phyloP scores from a whole-genome alignment of 73 alveolate genomes.

The Blepharisma japonicum region DNA sequence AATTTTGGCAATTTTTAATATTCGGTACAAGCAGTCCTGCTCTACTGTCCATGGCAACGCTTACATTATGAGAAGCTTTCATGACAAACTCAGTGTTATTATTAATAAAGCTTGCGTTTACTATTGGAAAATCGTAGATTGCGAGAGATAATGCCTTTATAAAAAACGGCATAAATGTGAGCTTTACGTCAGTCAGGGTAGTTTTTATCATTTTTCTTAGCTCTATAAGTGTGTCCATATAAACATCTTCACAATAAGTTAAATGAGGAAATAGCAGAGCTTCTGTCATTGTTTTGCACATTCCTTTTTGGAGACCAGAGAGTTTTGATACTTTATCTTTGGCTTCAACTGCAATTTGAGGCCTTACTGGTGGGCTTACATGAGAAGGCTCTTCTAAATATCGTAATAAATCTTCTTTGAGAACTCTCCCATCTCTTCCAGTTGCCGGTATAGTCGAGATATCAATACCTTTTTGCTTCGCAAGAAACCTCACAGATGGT shows the following conservation, averaged over 20 bases:
- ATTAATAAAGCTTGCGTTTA: slow-evolving; percentile 12
- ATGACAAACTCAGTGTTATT: slow-evolving; percentile 49
- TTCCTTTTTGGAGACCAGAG: slow-evolving; percentile 73
- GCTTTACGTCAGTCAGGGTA: slow-evolving; percentile 38
- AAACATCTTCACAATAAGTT: slow-evolving; percentile 70
- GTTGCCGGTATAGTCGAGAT: slow-evolving; percentile 52
- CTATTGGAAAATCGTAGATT: slow-evolving; percentile 28
- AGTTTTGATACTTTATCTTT: slow-evolving; percentile 47
- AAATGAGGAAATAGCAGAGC: slow-evolving; percentile 73
- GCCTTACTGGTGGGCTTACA: slow-evolving; percentile 1
- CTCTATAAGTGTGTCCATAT: slow-evolving; percentile 55
- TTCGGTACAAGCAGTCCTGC: slow-evolving; percentile 85
- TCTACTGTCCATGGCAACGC: slow-evolving; percentile 85
- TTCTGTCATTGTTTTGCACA: slow-evolving; percentile 85
- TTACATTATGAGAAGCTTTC: slow-evolving; percentile 72
- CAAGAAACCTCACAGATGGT: slow-evolving; percentile 78
- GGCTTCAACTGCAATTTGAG: slow-evolving; percentile 3
- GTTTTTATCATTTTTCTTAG: slow-evolving; percentile 64
- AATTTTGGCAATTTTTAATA: slow-evolving; percentile 70
- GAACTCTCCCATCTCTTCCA: slow-evolving; percentile 78
- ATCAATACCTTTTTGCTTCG: slow-evolving; percentile 65
- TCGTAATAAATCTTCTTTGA: slow-evolving; percentile 58
- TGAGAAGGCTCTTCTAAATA: neutral
- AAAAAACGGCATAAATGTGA: slow-evolving; percentile 48
- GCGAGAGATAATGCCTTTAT: slow-evolving; percentile 23